Base-by-base conservation (phyloP, 129 eudicot genomes). In the Centaurea solstitialis region DNA sequence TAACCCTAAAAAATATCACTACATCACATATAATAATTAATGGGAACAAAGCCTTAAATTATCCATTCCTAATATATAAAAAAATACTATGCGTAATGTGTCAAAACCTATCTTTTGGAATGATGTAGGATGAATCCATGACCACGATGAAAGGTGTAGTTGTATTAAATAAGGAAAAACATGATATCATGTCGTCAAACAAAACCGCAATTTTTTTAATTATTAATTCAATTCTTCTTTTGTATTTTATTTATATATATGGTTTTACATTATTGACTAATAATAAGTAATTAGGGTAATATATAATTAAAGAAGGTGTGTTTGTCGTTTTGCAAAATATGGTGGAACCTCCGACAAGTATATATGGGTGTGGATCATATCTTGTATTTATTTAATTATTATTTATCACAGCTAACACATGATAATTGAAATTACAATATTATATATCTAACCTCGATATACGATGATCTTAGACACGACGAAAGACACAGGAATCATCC, bases 311-410 rank as follows among this genome's bases (percentile, higher is more conserved):
- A 70, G 23, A 75, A 13, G 41, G 75, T 81, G 72, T 76, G 40
- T 59, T 76, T 82, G 86, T 82, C 77, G 68, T 82, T 62, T 57
- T 39, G 73, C 72, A 50, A 37, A 37, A 24, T 69, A 76, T 35
- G 81, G 77, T 76, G 72, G 66, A 76, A 76, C 26, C 26, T 53
- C 86, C 86, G 86, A 82, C 86, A 82, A 82, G 69, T 70, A 82
- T 82, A 57, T 17, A 57, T 57, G 65, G 65, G 78, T 39, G 13
- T 82, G 78, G 86, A 18, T 38, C 73, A 28, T 26, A 38, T 53
- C 40, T 5, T 15, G 7, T 67, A 70, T 70, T 38, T 69, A 68
- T 26, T 26, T 26, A 26, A 26, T 26, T 26, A 68, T 45, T n/a
- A 70, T 12, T 23, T 62, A 41, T 38, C 33, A 82, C 86, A 82